A percentile compares a stretch with the other conserved stretches of the same genome.
These are phyloP conservation scores for Mitragyna speciosa DNA, from an alignment of 257 asterid species.

Conservation along the genomic window DNA sequence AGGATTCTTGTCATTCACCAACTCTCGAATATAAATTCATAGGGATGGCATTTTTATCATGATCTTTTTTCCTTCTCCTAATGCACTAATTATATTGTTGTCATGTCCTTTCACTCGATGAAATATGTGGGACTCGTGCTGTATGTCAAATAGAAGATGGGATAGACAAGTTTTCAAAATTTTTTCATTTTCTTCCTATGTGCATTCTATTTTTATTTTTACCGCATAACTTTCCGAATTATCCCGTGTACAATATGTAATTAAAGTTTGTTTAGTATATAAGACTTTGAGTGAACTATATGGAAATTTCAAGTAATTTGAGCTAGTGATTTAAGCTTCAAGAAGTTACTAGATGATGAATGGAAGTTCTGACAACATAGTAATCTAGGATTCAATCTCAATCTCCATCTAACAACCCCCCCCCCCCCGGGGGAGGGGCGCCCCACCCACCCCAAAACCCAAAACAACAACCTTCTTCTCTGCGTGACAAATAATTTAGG, in stretches of 20 bases:
- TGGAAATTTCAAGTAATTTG: background rate
- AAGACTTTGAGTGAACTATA: background rate
- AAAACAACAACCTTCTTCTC: too few relatives aligned
- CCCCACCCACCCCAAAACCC: too few relatives aligned
- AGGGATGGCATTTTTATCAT: background rate
- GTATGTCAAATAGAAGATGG: background rate
- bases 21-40: background rate
- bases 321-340: too few relatives aligned
- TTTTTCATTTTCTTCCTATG: too few relatives aligned
- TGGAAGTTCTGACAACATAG: background rate
- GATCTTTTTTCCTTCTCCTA: background rate
- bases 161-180: background rate
- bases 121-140: background rate
- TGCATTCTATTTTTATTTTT: too few relatives aligned
- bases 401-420: too few relatives aligned
- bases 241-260: background rate
- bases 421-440: too few relatives aligned
- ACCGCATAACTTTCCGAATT: too few relatives aligned
- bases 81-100: background rate
- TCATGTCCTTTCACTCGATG: background rate
- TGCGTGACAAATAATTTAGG: too few relatives aligned
- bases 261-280: too few relatives aligned
- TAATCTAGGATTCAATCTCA: background rate
- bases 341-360: background rate
- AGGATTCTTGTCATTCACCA: background rate